Evolutionary conservation across 306 rosid species (phyloP), one percentile per base, ranked within the genome.

Genomic region (Chamaecrista fasciculata): DNA sequence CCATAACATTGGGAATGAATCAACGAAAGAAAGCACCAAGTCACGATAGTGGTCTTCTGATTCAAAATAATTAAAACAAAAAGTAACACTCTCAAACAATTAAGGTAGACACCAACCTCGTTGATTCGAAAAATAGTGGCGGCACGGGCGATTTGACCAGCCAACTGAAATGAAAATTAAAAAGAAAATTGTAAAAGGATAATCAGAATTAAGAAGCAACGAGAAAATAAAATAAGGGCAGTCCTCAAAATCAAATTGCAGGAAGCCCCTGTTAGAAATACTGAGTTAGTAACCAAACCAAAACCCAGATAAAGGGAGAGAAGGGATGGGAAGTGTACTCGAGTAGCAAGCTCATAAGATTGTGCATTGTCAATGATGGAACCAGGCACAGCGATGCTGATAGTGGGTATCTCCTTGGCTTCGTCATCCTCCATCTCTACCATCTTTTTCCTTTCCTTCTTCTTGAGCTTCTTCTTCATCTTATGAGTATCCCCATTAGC

Each of bases 71-170:
- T 21, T 21, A 23, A 21, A 15, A 39, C 10, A 5, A 62, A 50
- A 8, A 69, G 14, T 10, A 20, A 52, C 28, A 44, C 2, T 16
- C 26, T 11, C 39, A 62, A 67, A 48, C 20, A 7, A 50, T 29
- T 14, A 21, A 66, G 23, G 77, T 20, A 58, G 24, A 75, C 5
- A 68, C 23, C 62, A 62, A 93, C 99, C 97, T 95, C 98, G 19
- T 91, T 81, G 70, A 94, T 84, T 78, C 95, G 88, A 73, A 94
- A 94, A 87, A 95, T 91, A 11, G 99, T 89, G 14, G 94, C 91
- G 6, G 99, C 99, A 25, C 99, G 99, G 58, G 99, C 96, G 34
- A 95, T 89, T 80, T 89, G 96, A 75, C 99, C 87, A 79, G 96
- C 97, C 82, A 95, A 73, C 99, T 95, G 82, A 53, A 62, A 82